Percentiles rank a stretch among this genome's conserved stretches.
phyloP scores from a whole-genome alignment of 768 basidiomycete species.

The Rhodotorula babjevae region DNA sequence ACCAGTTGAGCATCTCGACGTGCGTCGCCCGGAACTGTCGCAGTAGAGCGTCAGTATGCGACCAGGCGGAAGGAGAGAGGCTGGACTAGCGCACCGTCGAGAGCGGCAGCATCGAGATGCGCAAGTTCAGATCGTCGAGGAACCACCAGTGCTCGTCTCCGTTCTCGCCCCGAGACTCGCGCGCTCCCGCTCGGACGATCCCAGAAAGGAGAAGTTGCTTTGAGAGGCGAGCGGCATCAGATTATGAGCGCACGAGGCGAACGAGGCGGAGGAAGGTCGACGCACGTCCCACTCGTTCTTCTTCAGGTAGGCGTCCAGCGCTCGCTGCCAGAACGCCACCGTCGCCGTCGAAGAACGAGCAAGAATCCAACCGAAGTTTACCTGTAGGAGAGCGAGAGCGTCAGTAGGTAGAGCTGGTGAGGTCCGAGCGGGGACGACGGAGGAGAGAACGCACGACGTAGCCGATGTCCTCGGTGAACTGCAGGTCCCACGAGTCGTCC shows the following conservation, averaged over 20 bases:
- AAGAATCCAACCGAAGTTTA: constrained; percentile 13
- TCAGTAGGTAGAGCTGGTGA: no score
- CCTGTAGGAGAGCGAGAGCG: background rate
- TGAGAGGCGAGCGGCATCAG: background rate
- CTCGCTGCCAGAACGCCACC: background rate
- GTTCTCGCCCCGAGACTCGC: background rate
- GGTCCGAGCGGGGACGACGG: no score
- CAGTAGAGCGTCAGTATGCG: background rate
- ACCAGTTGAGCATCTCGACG: constrained; percentile 4
- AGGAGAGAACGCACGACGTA: background rate
- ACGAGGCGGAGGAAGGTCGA: background rate
- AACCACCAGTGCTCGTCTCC: constrained; percentile 9
- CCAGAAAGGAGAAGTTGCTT: background rate
- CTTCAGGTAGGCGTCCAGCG: background rate
- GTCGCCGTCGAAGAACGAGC: background rate
- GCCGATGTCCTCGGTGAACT: constrained; percentile 13
- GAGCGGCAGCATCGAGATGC: background rate
- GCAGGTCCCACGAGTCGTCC: background rate
- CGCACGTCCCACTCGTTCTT: constrained; percentile 13
- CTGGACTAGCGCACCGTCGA: background rate
- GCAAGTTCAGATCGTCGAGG: background rate
- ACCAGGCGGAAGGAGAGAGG: no score
- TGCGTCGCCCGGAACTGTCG: constrained; percentile 1
- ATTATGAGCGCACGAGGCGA: background rate
- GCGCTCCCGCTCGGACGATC: background rate